phyloP scores from a whole-genome alignment of 108 stramenopile genomes.

The Discostella stelligeroides region DNA sequence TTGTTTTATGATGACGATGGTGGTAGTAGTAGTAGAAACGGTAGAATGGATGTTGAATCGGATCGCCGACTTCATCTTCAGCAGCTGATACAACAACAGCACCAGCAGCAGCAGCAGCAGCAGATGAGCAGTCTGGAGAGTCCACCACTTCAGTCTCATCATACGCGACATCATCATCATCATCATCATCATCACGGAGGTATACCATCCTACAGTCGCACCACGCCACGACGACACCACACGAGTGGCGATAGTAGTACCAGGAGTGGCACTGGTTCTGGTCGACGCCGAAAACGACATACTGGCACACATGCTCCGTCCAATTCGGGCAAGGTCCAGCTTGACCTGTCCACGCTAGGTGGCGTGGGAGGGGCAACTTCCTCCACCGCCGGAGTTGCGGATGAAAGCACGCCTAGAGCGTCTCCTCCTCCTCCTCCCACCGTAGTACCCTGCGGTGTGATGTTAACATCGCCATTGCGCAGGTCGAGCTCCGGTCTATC shows the following conservation, averaged over 20 bases:
- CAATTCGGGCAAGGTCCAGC: constrained; percentile 42
- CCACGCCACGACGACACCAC: constrained; percentile 5
- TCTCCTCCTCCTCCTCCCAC: neutral
- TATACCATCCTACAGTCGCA: constrained; percentile 7
- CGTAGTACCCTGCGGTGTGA: constrained; percentile 3
- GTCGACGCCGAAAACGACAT: constrained; percentile 21
- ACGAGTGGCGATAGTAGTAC: neutral
- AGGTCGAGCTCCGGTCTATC: neutral
- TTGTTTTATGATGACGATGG: constrained; percentile 19
- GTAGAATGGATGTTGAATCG: constrained; percentile 5
- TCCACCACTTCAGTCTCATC: neutral
- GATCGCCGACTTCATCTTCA: neutral
- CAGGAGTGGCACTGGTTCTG: constrained; percentile 7
- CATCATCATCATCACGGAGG: constrained; percentile 10
- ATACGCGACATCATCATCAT: neutral
- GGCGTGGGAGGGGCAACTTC: neutral
- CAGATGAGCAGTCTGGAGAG: too few relatives aligned
- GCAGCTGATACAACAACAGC: neutral
- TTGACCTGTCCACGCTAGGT: constrained; percentile 25
- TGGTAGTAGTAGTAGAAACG: too few relatives aligned
- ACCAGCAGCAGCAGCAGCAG: neutral
- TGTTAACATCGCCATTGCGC: neutral
- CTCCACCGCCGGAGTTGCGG: neutral
- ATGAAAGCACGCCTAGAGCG: neutral
- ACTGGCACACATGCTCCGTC: constrained; percentile 31